Evolutionary conservation across 2,329 filamentous ascomycete species (phyloP), one percentile per base, ranked within the genome.

Genomic region (Ophiostoma himal-ulmi): DNA sequence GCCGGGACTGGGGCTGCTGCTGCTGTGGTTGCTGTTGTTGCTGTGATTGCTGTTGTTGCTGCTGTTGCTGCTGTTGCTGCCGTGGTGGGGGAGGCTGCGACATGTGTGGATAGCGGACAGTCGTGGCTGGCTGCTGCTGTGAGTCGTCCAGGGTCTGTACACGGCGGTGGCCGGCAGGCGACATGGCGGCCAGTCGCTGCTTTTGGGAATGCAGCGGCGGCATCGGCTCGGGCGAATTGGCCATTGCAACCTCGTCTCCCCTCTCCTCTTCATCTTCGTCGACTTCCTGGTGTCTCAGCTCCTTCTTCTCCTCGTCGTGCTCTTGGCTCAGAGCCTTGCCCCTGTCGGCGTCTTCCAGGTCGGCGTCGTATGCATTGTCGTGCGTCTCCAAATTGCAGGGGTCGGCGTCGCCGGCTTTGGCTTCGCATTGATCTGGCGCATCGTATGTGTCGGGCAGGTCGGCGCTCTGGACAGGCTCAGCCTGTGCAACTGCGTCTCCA

Each of bases 101-200:
- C 11, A 67, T 37, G 8, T 65, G 68, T 34, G 68, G 62, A 62
- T 34, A 26, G 36, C 62, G 62, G 14, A 22, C 17, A 14, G 36
- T 41, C 17, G 34, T 22, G 36, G 62, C n/a, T 17, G 36, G 70
- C 34, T 54, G 37, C 48, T 60, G 62, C 14, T 52, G 34, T 11
- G 67, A 36, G 0, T 44, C 67, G 6, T 71, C 70, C 8, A 44
- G 8, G 1, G 68, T 69, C 26, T 68, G 52, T 3, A 64, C 57
- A 13, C 68, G 70, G 14, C 68, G 34, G 30, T 71, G 60, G 1
- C 60, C 70, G 22, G 30, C 67, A 20, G 62, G 34, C 10, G 62
- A 39, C 36, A 65, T n/a, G 36, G 36, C 30, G 44, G 44, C 26
- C 26, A 26, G 44, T 11, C 70, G 26, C 2, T 60, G 37, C 44